Conservation (phyloP, 257 asterid genomes). For the Knoxia roxburghii region DNA sequence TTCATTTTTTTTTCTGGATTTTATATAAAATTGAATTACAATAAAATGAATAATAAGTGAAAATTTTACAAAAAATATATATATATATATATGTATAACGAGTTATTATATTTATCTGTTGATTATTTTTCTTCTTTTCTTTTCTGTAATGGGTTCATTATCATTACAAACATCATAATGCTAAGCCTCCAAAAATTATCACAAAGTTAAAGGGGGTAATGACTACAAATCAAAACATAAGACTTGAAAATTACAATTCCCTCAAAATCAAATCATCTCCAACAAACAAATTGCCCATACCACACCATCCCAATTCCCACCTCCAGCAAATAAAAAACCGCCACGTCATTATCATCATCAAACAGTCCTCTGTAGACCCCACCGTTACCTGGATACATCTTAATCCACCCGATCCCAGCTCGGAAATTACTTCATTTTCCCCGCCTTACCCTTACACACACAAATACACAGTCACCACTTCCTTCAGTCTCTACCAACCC, state of each 20-base stretch:
- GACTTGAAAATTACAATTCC: slow-evolving; percentile 1
- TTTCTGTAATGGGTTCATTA: no score
- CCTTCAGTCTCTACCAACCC: slow-evolving; percentile 9
- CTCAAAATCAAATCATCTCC: background rate
- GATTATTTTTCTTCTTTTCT: no score
- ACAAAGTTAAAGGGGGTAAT: no score
- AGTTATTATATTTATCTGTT: no score
- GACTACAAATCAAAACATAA: no score
- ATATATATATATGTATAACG: no score
- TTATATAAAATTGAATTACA: no score
- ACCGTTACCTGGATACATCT: slow-evolving; percentile 10
- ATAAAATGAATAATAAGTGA: no score
- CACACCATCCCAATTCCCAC: background rate
- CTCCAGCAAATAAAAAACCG: background rate
- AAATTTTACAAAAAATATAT: no score
- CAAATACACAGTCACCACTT: background rate
- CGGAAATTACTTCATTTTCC: background rate
- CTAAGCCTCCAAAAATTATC: no score
- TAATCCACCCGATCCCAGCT: background rate
- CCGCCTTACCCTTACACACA: background rate
- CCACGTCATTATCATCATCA: slow-evolving; percentile 11
- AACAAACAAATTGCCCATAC: slow-evolving; percentile 20
- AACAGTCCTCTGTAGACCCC: background rate
- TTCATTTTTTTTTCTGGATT: no score
- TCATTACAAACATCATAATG: no score